phyloP scores from a whole-genome alignment of 1,284 basidiomycete species.

The Takashimella tepidaria region DNA sequence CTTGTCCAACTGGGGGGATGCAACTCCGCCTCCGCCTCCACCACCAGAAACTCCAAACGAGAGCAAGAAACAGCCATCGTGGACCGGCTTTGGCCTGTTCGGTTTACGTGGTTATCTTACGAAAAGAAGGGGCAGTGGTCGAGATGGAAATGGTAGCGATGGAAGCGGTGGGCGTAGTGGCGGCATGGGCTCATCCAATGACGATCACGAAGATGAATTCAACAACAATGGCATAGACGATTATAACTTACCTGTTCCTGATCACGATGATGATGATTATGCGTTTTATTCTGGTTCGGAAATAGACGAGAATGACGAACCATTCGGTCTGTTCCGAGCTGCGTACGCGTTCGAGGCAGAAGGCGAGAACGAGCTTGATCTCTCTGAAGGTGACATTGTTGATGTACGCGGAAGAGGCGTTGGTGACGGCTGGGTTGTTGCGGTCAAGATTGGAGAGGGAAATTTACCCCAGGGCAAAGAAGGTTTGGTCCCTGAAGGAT shows the following conservation, averaged over 20 bases:
- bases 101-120: constrained; percentile 25
- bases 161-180: not conserved
- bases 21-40: constrained; percentile 11
- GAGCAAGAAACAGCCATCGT: constrained; percentile 10
- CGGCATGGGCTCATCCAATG: constrained; percentile 4
- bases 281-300: constrained; percentile 9
- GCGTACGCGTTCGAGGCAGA: constrained; percentile 40
- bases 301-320: constrained; percentile 25
- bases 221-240: constrained; percentile 10
- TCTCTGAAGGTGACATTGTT: constrained; percentile 40
- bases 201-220: constrained; percentile 15
- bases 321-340: constrained; percentile 37
- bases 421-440: constrained; percentile 46
- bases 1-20: constrained; percentile 15
- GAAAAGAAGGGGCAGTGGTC: constrained; percentile 1
- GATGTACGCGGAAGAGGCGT: constrained; percentile 37
- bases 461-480: constrained; percentile 18
- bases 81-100: constrained; percentile 24
- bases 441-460: constrained; percentile 22
- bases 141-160: not conserved
- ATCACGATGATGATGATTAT: constrained; percentile 21
- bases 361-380: constrained; percentile 41
- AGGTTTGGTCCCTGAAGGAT: constrained; percentile 45
- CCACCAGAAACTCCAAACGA: not conserved
- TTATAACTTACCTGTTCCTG: constrained; percentile 11